Conservation (phyloP, 371 early-diverging fungal genomes). For the Mortierella polycephala region DNA sequence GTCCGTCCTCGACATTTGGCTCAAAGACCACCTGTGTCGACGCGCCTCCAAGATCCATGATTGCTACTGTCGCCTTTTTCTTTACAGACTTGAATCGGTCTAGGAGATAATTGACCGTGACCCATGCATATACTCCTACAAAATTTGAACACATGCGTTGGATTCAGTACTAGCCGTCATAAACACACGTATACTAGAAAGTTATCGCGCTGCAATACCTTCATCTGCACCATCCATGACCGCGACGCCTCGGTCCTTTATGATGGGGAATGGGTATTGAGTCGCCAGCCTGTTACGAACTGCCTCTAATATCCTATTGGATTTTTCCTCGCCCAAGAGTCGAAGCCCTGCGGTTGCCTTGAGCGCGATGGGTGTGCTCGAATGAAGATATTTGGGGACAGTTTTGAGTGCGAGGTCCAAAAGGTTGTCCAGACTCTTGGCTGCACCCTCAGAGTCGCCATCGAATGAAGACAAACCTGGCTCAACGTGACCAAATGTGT, state of each 20-base stretch:
- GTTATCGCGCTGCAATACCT: constrained; percentile 56
- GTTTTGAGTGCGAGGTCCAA: constrained; percentile 78
- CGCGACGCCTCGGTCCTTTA: constrained; percentile 74
- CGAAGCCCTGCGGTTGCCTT: constrained; percentile 97
- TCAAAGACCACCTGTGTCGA: constrained; percentile 97
- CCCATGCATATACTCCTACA: constrained; percentile 94
- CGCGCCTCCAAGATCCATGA: constrained; percentile 96
- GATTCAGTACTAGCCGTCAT: not conserved
- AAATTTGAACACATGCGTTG: not conserved
- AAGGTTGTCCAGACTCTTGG: constrained; percentile 81
- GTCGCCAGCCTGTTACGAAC: constrained; percentile 72
- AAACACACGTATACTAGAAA: not conserved
- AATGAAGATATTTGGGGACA: constrained; percentile 77
- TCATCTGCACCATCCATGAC: constrained; percentile 97
- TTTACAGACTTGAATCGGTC: constrained; percentile 61
- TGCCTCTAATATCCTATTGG: constrained; percentile 76
- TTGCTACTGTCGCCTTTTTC: constrained; percentile 79
- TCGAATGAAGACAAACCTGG: constrained; percentile 89
- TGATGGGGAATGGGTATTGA: constrained; percentile 86
- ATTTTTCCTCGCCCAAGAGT: constrained; percentile 76
- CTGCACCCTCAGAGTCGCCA: constrained; percentile 79
- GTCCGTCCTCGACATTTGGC: constrained; percentile 68
- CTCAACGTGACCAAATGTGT: constrained; percentile 81
- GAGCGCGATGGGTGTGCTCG: constrained; percentile 91
- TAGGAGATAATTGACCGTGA: constrained; percentile 94